Base-by-base conservation (phyloP, 768 basidiomycete species). In the Mycena latifolia region DNA sequence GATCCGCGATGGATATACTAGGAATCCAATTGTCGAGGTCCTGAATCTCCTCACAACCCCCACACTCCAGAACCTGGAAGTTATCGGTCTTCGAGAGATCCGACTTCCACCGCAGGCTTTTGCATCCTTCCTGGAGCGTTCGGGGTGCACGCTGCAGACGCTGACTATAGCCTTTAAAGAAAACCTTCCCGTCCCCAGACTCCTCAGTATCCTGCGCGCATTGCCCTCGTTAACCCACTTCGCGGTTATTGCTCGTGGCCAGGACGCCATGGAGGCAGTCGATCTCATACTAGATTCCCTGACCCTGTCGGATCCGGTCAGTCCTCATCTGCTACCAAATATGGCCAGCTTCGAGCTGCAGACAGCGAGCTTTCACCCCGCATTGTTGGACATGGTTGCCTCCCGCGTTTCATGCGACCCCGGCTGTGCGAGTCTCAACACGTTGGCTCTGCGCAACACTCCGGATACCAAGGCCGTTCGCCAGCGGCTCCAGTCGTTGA, bases 1-100 rank as follows among this genome's bases (percentile, higher is more conserved):
- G 15, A 63, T 68, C 35, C 61, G 66, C 12, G 66, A 68, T 28
- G 56, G 56, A 12, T 68, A 55, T 28, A 63, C 52, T 31, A 50
- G 57, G 2, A 68, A 68, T 29, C 66, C 61, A 1, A 29, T 63
- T 28, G 59, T 63, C 5, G 66, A 68, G 12, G 28, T 60, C 14
- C 46, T 68, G 8, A 45, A 63, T 24, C 55, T 53, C 27, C 66
- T 67, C 35, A 48, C 55, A 56, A 24, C 61, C 11, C 66, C 66
- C 22, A 27, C 57, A 3, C 66, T 68, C 28, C 33, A 53, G 39
- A 29, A 29, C 8, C n/a, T 68, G n/a, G 56, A 68, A 50, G 17
- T 63, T 5, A 31, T 58, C 12, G 66, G 66, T 15, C 18, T 59
- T 0, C 56, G 57, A 2, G 61, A 55, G 25, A 46, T 64, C n/a